Conservation (phyloP, 768 basidiomycete species). For the Boletus subparvulus region DNA sequence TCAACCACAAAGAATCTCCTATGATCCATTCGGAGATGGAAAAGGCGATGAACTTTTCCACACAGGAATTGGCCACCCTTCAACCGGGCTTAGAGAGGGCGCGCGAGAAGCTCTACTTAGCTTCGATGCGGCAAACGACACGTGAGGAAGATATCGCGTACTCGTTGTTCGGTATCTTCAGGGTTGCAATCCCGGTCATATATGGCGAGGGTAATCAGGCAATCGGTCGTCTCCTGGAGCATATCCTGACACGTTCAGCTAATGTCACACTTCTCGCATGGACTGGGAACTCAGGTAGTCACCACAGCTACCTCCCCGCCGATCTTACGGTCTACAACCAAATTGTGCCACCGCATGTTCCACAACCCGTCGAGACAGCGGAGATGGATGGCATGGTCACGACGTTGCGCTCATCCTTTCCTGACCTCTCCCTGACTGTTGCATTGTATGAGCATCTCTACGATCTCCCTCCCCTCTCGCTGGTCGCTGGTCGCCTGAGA, state of each 20-base stretch:
- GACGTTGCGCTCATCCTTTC: slow-evolving; percentile 24
- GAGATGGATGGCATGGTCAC: neutral
- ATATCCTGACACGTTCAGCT: slow-evolving; percentile 8
- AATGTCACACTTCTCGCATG: slow-evolving; percentile 17
- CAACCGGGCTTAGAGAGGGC: slow-evolving; percentile 8
- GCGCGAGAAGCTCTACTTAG: slow-evolving; percentile 20
- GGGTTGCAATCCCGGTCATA: slow-evolving; percentile 4
- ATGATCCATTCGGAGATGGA: slow-evolving; percentile 7
- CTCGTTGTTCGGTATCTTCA: slow-evolving; percentile 16
- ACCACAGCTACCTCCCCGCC: slow-evolving; percentile 8
- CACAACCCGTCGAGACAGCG: neutral
- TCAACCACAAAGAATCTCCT: slow-evolving; percentile 11
- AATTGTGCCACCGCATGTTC: neutral
- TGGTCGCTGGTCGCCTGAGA: neutral
- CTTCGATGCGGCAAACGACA: slow-evolving; percentile 8
- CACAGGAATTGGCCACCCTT: neutral
- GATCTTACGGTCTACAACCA: slow-evolving; percentile 1
- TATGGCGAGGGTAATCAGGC: slow-evolving; percentile 15
- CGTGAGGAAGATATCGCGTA: slow-evolving; percentile 13
- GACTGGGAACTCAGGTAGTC: slow-evolving; percentile 6
- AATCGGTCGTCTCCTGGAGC: slow-evolving; percentile 14
- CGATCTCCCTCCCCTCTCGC: neutral
- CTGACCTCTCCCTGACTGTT: neutral
- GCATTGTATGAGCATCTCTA: neutral
- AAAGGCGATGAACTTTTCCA: too few relatives aligned